phyloP scores from a whole-genome alignment of 1,284 basidiomycete genomes.

The Ustilago nuda region DNA sequence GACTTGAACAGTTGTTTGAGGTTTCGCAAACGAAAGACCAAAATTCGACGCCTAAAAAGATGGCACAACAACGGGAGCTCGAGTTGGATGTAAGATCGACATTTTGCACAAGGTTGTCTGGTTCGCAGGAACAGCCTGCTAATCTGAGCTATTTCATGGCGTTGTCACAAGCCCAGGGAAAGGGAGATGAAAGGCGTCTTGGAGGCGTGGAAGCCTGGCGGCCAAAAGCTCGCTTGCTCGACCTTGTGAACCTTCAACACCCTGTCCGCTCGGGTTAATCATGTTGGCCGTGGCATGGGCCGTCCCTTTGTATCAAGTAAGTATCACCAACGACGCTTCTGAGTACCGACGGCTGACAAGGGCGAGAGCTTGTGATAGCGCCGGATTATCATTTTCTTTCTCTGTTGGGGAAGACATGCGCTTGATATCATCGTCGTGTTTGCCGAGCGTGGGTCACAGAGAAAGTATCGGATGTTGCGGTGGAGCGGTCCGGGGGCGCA shows the following conservation, averaged over 20 bases:
- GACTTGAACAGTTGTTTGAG: background rate
- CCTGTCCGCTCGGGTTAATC: constrained; percentile 2
- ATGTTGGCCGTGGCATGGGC: too few relatives aligned
- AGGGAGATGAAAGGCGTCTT: background rate
- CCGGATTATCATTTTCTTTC: background rate
- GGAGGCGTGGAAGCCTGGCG: constrained; percentile 1
- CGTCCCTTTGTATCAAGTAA: too few relatives aligned
- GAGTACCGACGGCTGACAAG: too few relatives aligned
- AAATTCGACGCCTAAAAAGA: background rate
- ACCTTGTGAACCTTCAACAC: background rate
- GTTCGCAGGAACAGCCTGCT: background rate
- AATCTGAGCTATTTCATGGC: background rate
- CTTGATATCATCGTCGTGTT: background rate
- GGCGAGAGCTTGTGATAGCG: background rate
- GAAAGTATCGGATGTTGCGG: background rate
- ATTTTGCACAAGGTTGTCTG: too few relatives aligned
- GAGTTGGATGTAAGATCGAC: background rate
- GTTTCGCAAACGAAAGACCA: background rate
- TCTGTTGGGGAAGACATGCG: background rate
- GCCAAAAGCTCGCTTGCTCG: constrained; percentile 4
- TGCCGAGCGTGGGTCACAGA: constrained; percentile 5
- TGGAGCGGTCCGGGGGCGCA: background rate
- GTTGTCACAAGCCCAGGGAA: background rate
- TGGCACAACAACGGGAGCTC: background rate
- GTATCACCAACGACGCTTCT: background rate